Conservation (phyloP, 2,329 filamentous ascomycete species). For the Calonectria pseudoreteaudii region DNA sequence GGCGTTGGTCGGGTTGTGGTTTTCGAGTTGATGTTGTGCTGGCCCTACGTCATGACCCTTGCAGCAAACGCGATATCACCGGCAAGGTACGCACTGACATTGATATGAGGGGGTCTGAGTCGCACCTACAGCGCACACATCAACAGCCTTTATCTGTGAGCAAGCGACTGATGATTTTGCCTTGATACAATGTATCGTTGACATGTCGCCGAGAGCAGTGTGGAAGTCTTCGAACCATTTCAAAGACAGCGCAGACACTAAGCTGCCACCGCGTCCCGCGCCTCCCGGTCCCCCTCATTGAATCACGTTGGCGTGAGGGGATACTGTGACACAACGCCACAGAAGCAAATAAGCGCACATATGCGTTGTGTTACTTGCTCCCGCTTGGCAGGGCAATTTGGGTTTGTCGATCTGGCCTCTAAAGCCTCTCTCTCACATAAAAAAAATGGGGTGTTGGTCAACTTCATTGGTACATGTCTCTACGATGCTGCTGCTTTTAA, state of each 20-base stretch:
- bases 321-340: neutral
- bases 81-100: neutral
- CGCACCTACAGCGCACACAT: neutral
- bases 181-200: neutral
- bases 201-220: neutral
- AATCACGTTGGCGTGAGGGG: neutral
- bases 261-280: neutral
- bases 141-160: neutral
- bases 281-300: neutral
- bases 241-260: neutral
- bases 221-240: neutral
- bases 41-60: conserved; percentile 28
- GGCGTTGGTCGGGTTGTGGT: conserved; percentile 17
- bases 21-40: conserved; percentile 4
- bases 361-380: neutral
- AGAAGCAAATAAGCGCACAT: conserved; percentile 8
- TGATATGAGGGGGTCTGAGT: neutral
- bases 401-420: neutral
- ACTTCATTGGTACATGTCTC: neutral
- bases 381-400: neutral
- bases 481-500: neutral
- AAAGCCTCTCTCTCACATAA: neutral
- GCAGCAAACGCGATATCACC: conserved; percentile 5
- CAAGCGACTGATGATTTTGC: neutral
- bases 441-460: neutral